These are phyloP conservation scores for Plasmodium chabaudi DNA, from an alignment of 169 alveolate species.

Conservation along the genomic window DNA sequence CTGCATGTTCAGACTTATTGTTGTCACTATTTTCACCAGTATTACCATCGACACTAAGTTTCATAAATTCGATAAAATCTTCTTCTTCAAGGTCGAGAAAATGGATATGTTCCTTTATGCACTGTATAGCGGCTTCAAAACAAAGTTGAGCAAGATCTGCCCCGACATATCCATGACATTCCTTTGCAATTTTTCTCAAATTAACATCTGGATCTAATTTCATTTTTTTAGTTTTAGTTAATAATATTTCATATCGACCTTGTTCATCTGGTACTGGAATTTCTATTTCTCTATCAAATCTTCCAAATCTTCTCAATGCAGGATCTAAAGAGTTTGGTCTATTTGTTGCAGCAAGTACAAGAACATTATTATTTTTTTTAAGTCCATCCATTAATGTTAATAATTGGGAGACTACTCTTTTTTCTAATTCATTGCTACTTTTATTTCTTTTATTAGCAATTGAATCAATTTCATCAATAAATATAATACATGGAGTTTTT, in stretches of 20 bases:
- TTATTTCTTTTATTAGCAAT: constrained; percentile 92
- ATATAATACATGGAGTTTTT: constrained; percentile 86
- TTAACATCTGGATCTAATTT: constrained; percentile 88
- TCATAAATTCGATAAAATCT: constrained; percentile 67
- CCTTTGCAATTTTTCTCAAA: constrained; percentile 89
- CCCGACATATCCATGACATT: constrained; percentile 95
- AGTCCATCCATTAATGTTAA: constrained; percentile 91
- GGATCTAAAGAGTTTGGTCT: constrained; percentile 92
- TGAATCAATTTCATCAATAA: constrained; percentile 95
- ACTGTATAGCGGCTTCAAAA: constrained; percentile 92
- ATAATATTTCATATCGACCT: constrained; percentile 91
- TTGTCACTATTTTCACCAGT: neutral
- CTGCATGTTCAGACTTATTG: neutral
- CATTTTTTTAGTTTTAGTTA: constrained; percentile 91
- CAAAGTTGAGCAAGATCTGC: constrained; percentile 93
- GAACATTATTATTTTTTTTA: constrained; percentile 80
- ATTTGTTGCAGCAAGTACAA: constrained; percentile 95
- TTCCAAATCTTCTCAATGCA: constrained; percentile 91
- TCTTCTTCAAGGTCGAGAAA: constrained; percentile 66
- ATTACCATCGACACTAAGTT: constrained; percentile 18
- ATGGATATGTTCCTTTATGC: constrained; percentile 80
- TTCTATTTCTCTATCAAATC: constrained; percentile 91
- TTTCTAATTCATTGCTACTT: constrained; percentile 84
- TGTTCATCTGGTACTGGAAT: constrained; percentile 91
- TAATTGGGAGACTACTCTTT: constrained; percentile 88